Conservation (phyloP, 2,329 filamentous ascomycete genomes). For the Blastomyces percursus region DNA sequence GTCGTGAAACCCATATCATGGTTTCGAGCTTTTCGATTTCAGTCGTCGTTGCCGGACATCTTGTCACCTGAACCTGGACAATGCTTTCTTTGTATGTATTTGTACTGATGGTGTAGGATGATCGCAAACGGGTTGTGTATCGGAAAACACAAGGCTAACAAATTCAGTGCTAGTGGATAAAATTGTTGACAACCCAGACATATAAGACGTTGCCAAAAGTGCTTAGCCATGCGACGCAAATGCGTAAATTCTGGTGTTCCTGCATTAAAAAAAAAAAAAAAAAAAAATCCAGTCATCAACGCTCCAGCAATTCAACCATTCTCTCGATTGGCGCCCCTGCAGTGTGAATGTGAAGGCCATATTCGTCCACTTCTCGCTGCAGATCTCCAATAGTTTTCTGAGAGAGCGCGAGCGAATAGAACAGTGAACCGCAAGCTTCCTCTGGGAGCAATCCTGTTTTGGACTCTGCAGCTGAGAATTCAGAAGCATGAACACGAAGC, state of each 20-base stretch:
- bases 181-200: not conserved
- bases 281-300: not conserved
- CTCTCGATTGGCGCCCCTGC: not conserved
- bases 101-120: not conserved
- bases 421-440: not conserved
- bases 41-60: not conserved
- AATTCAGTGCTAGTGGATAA: not conserved
- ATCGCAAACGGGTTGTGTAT: not conserved
- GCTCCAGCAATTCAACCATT: not conserved
- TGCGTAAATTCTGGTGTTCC: not conserved
- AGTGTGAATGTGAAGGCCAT: not conserved
- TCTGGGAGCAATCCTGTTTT: not conserved
- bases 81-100: not conserved
- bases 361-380: not conserved
- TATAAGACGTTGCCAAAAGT: not conserved
- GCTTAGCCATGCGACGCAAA: not conserved
- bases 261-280: not conserved
- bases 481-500: not conserved
- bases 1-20: not conserved
- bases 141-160: not conserved
- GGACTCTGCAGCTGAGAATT: not conserved
- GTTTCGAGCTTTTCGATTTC: not conserved
- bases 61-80: too few relatives aligned
- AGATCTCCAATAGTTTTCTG: not conserved
- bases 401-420: slow-evolving; percentile 1